Base-by-base conservation (phyloP, 2,329 filamentous ascomycete genomes). In the Fusarium sambucinum region DNA sequence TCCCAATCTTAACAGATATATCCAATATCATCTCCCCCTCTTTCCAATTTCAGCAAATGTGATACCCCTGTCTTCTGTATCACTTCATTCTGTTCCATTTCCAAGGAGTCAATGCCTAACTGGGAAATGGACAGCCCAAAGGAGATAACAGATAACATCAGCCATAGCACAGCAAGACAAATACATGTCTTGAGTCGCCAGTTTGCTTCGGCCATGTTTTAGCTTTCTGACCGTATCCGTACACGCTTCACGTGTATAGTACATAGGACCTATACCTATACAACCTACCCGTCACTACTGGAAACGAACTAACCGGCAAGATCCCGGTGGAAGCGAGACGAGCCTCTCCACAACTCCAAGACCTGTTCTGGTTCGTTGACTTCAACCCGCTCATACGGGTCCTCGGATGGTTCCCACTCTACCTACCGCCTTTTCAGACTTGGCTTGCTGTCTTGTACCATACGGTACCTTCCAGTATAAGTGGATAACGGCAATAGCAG, bases 11-110 rank as follows among this genome's bases (percentile, higher is more conserved):
- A 64, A 41, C 40, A 63, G 16, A 38, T 38, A 33, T 64, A 59
- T 50, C 57, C 55, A 68, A 70, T 66, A 53, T 62, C 61, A 69
- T 69, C 61, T 66, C 44, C 66, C 66, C 66, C 45, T 59, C 47
- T 68, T 55, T 54, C 55, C 54, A 59, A 65, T 45, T 57, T 57
- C 60, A 68, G 59, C 57, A 30, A 55, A 48, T 48, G 11, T 41
- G 32, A 52, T 35, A 47, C 55, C 68, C 68, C 68, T 59, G 59
- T 57, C 48, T 46, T 54, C 42, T 73, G 70, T 73, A 61, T 62
- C 65, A 72, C 70, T 59, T 73, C 56, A 47, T 30, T 41, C 57
- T 59, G 68, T 61, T 63, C 30, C 55, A 52, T 68, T 53, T 57
- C 45, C 25, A 54, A 59, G 52, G 55, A 42, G 46, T 44, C 45